Evolutionary conservation across 371 early-diverging fungal genomes (phyloP).

Genomic region (Choanephora cucurbitarum): DNA sequence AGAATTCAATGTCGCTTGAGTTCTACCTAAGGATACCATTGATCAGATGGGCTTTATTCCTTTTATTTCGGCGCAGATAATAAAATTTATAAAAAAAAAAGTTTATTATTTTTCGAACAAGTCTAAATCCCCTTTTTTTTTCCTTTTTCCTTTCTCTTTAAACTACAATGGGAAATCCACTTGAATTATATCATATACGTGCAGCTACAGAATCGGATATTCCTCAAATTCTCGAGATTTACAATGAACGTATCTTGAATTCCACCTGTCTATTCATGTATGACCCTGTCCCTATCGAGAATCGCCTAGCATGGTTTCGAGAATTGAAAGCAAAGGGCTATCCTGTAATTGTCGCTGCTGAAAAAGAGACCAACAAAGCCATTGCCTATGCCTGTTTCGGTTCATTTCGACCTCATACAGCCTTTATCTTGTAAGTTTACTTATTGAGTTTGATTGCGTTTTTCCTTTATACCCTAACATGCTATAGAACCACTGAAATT

Average conservation of each 20-base stretch:
- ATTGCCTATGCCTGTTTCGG: conserved; percentile 42
- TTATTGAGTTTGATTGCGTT: conserved; percentile 3
- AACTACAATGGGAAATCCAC: conserved; percentile 18
- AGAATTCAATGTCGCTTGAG: too few relatives aligned
- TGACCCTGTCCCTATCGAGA: conserved; percentile 39
- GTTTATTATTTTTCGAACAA: too few relatives aligned
- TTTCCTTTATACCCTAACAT: too few relatives aligned
- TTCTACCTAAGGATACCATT: too few relatives aligned
- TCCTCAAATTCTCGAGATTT: conserved; percentile 43
- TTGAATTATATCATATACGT: conserved; percentile 37
- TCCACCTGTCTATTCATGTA: conserved; percentile 51
- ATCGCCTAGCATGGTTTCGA: conserved; percentile 40
- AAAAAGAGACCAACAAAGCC: conserved; percentile 32
- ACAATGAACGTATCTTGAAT: conserved; percentile 52
- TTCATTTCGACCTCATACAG: conserved; percentile 40
- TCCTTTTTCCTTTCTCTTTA: conserved; percentile 1
- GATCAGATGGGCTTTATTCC: too few relatives aligned
- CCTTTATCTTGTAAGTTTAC: conserved; percentile 39
- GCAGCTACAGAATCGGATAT: conserved; percentile 39
- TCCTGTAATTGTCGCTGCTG: conserved; percentile 49
- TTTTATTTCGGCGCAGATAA: too few relatives aligned
- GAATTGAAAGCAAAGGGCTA: conserved; percentile 36
- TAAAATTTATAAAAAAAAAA: too few relatives aligned
- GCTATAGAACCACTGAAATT: conserved; percentile 41
- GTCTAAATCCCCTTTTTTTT: background rate